Conservation (phyloP, 2,329 filamentous ascomycete species). For the Colletotrichum sp. region DNA sequence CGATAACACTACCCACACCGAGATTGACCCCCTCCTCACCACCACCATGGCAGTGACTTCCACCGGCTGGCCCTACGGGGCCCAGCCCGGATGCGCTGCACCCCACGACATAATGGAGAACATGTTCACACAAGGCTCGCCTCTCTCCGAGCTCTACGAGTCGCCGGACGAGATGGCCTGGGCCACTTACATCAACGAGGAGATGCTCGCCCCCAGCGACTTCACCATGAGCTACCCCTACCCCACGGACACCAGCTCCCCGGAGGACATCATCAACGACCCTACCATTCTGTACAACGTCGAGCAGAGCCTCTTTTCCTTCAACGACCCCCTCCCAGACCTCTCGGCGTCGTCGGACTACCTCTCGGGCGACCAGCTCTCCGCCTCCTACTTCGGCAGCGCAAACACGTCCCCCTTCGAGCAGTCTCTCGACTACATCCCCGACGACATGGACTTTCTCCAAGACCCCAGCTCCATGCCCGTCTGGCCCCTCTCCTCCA, state of each 20-base stretch:
- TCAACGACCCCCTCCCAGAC: slow-evolving; percentile 12
- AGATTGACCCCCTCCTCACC: background rate
- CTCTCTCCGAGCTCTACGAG: slow-evolving; percentile 16
- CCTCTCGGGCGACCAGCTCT: slow-evolving; percentile 13
- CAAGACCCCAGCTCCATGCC: background rate
- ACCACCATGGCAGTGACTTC: slow-evolving; percentile 11
- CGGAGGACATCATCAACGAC: slow-evolving; percentile 9
- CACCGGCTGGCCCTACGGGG: slow-evolving; percentile 6
- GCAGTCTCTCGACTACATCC: slow-evolving; percentile 11
- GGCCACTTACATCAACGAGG: slow-evolving; percentile 14
- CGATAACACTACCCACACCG: background rate
- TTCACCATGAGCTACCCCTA: background rate
- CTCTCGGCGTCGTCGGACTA: slow-evolving; percentile 12
- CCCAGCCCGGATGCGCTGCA: slow-evolving; percentile 10
- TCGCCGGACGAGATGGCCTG: slow-evolving; percentile 4
- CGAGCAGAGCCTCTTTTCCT: slow-evolving; percentile 14
- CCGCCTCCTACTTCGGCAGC: slow-evolving; percentile 12
- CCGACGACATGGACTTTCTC: background rate
- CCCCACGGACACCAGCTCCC: background rate
- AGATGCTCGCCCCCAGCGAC: slow-evolving; percentile 7
- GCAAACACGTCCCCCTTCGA: slow-evolving; percentile 13
- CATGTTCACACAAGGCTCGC: background rate
- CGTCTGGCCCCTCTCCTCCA: background rate
- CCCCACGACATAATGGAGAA: slow-evolving; percentile 9
- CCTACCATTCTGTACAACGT: slow-evolving; percentile 3